A percentile compares a stretch with the other conserved stretches of the same genome.
Evolutionary conservation across 495 filamentous ascomycete genomes (phyloP).

Genomic region (Podospora australis): DNA sequence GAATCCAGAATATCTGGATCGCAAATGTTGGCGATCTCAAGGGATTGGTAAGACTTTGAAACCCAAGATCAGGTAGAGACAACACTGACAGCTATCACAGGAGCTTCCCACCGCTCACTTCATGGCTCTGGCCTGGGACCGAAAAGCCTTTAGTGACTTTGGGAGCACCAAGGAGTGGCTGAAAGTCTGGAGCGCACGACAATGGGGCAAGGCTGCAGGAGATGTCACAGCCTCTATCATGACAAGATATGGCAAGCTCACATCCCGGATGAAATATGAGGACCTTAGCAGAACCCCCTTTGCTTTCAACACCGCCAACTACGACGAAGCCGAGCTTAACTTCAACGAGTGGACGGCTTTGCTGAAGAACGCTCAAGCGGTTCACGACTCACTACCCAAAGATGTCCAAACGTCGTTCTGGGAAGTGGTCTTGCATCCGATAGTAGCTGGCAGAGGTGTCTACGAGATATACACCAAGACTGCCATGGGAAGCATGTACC

Average conservation of each 20-base stretch:
- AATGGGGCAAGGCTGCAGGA: conserved; percentile 27
- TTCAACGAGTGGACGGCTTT: conserved; percentile 50
- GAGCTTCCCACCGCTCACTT: conserved; percentile 53
- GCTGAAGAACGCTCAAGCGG: conserved; percentile 36
- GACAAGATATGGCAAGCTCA: conserved; percentile 50
- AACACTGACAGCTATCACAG: conserved; percentile 4
- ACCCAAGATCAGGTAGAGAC: too few species aligned
- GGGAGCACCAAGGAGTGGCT: conserved; percentile 45
- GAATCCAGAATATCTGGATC: conserved; percentile 57
- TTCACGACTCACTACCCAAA: conserved; percentile 39
- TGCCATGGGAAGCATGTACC: conserved; percentile 17
- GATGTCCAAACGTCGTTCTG: conserved; percentile 47
- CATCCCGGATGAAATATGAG: conserved; percentile 55
- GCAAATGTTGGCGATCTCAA: conserved; percentile 64
- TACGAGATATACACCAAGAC: conserved; percentile 31
- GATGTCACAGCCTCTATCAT: conserved; percentile 41
- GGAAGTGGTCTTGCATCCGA: conserved; percentile 56
- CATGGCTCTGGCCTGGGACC: conserved; percentile 55
- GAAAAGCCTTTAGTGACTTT: conserved; percentile 33
- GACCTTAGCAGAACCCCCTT: conserved; percentile 44
- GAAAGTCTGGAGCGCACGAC: conserved; percentile 35
- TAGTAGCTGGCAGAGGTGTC: conserved; percentile 42
- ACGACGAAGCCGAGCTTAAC: conserved; percentile 56
- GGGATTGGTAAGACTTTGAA: conserved; percentile 33
- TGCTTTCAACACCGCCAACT: conserved; percentile 52